A percentile compares a stretch with the other conserved stretches of the same genome.
Conservation (phyloP, 495 filamentous ascomycete species). For the Aspergillus ellipticus region DNA sequence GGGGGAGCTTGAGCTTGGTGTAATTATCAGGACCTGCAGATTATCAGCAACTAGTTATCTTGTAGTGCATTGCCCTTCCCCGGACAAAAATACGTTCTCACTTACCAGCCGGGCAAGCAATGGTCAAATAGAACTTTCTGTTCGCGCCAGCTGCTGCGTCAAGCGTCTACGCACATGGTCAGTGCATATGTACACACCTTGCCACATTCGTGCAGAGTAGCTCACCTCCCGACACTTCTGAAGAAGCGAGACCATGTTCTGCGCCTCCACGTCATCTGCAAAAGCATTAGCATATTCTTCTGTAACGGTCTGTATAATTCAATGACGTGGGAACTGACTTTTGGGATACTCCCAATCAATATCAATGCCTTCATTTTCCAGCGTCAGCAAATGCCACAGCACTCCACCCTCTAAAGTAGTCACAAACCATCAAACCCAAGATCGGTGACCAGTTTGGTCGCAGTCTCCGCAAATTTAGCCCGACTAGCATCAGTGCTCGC, state of each 20-base stretch:
- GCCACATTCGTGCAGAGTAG: not conserved
- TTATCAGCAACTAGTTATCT: not conserved
- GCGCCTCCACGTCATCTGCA: constrained; percentile 54
- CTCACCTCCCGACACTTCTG: constrained; percentile 54
- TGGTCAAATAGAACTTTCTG: constrained; percentile 68
- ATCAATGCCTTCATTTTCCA: constrained; percentile 42
- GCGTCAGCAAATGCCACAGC: constrained; percentile 7
- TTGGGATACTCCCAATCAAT: constrained; percentile 62
- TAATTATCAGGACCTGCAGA: constrained; percentile 56
- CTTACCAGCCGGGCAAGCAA: constrained; percentile 59
- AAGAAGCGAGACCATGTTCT: constrained; percentile 68
- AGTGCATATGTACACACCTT: not conserved
- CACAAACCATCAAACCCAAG: constrained; percentile 56
- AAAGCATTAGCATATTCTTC: constrained; percentile 11
- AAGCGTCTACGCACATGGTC: constrained; percentile 40
- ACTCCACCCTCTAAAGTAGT: not conserved
- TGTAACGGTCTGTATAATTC: not conserved
- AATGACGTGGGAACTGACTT: constrained; percentile 18
- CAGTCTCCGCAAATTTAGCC: constrained; percentile 65
- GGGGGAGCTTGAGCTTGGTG: constrained; percentile 56
- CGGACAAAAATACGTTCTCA: not conserved
- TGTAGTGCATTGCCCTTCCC: not conserved
- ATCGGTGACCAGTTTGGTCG: constrained; percentile 66
- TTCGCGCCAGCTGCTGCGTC: constrained; percentile 55
- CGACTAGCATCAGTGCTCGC: constrained; percentile 59